Conservation (phyloP, 2,329 filamentous ascomycete genomes). For the Hysterium pulicare region DNA sequence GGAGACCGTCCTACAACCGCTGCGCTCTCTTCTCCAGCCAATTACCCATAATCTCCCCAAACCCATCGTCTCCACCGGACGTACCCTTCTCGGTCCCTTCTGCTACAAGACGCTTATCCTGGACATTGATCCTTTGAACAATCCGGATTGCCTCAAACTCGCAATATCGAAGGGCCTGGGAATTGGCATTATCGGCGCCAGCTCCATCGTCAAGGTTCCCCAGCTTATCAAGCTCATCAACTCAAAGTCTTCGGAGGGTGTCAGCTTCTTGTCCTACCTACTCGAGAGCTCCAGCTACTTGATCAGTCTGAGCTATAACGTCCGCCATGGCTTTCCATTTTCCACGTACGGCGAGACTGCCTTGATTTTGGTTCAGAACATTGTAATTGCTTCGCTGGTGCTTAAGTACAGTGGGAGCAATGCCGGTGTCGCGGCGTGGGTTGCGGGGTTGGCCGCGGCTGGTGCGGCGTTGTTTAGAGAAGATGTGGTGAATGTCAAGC, state of each 20-base stretch:
- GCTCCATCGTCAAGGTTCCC: conserved; percentile 90
- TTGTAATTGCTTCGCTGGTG: conserved; percentile 82
- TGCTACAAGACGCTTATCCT: conserved; percentile 88
- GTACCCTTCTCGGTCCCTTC: conserved; percentile 65
- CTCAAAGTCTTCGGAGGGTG: conserved; percentile 75
- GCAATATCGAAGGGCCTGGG: conserved; percentile 90
- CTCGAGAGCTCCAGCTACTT: conserved; percentile 87
- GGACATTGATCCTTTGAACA: conserved; percentile 71
- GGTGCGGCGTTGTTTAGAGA: conserved; percentile 68
- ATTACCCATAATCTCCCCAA: conserved; percentile 45
- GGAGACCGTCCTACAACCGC: too few species aligned
- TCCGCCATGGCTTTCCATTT: conserved; percentile 88
- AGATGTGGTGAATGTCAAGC: conserved; percentile 61
- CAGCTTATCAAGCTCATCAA: conserved; percentile 90
- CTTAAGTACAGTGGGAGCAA: conserved; percentile 73
- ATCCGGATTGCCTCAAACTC: conserved; percentile 79
- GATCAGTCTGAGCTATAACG: conserved; percentile 88
- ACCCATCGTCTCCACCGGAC: conserved; percentile 32
- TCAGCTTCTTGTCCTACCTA: conserved; percentile 86
- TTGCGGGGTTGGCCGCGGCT: conserved; percentile 69
- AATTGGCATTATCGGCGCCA: conserved; percentile 87
- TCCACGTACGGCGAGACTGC: conserved; percentile 96
- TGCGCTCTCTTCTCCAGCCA: conserved; percentile 43
- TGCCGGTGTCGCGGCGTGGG: conserved; percentile 68
- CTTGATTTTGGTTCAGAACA: conserved; percentile 87